Percentiles rank a stretch among this genome's conserved stretches.
These are phyloP conservation scores for Bruguiera parviflora DNA, from an alignment of 345 rosid species.

Conservation along the genomic window DNA sequence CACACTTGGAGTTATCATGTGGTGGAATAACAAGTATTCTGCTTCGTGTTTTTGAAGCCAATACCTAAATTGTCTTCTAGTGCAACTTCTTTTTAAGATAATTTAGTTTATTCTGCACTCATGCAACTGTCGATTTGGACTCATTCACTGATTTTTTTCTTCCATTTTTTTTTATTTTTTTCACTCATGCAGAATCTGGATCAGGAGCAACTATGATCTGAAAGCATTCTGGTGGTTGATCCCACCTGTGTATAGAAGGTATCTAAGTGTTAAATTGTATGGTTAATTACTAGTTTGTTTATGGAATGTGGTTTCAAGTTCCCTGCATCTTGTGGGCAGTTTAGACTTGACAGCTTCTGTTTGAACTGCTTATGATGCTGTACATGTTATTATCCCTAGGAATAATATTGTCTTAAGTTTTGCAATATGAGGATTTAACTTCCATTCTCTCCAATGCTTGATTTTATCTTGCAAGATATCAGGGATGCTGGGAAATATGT, in stretches of 20 bases:
- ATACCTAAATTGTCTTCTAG: too few relatives aligned
- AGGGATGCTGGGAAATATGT: too few relatives aligned
- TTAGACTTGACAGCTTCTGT: background rate
- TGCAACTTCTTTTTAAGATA: too few relatives aligned
- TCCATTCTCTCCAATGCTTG: too few relatives aligned
- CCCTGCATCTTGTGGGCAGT: slow-evolving; percentile 23
- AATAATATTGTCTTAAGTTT: too few relatives aligned
- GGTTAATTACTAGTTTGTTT: background rate
- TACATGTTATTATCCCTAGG: too few relatives aligned
- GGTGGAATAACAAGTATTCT: too few relatives aligned
- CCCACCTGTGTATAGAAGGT: slow-evolving; percentile 40
- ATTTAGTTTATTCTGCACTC: too few relatives aligned
- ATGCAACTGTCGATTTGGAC: background rate
- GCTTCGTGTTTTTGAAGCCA: too few relatives aligned
- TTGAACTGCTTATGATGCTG: background rate
- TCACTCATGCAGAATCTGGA: slow-evolving; percentile 44
- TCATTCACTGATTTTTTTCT: background rate
- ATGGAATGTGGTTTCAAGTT: background rate
- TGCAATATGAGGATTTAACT: too few relatives aligned
- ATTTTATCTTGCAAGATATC: too few relatives aligned
- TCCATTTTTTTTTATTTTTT: background rate
- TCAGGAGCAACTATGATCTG: slow-evolving; percentile 32
- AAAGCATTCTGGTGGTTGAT: slow-evolving; percentile 38
- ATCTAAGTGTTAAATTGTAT: slow-evolving; percentile 13
- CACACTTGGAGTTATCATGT: too few relatives aligned